Evolutionary conservation across 352 stramenopile genomes (phyloP), one percentile per base, ranked within the genome.

Genomic region (Aphanomyces stellatus): DNA sequence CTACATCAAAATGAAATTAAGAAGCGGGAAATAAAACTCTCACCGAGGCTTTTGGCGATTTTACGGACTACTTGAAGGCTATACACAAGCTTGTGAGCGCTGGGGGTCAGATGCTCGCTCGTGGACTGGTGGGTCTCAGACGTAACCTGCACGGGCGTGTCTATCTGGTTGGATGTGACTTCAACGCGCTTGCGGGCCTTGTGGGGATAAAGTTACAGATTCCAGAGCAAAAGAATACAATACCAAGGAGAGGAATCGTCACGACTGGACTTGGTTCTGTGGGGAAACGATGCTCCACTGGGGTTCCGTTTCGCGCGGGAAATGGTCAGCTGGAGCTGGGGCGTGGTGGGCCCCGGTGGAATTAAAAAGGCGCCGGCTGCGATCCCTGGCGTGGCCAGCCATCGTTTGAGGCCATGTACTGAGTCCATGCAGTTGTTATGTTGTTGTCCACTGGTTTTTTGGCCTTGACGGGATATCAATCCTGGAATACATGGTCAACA

Each of bases 281-380:
- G 61, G 59, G 10, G 69, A 71, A 24, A 63, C 87, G 24, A 80
- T 87, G 4, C 72, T 76, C 25, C 85, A 76, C 59, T 94, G 82
- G 5, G 88, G 88, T 72, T 96, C 88, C 0, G 75, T 88, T 35
- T 91, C 82, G 8, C 75, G 77, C 4, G 88, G 90, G 96, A 97
- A 33, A 96, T 75, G 7, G 90, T 96, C 24, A 96, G 72, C 71
- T 97, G 87, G 59, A 96, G 82, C 63, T 96, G 79, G n/a, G 88
- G 85, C 2, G 76, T 30, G 5, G 80, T 88, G 13, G 71, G 67
- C n/a, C 82, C 85, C 0, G 86, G 86, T 8, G 87, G 80, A 25
- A 78, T 82, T 2, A 95, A 62, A 57, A 95, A 93, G 2, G 81
- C 87, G 3, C 87, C 87, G 17, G 76, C 81, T 22, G 79, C 87